Base-by-base conservation (phyloP, 805 yeast genomes). In the Teunomyces cretensis region DNA sequence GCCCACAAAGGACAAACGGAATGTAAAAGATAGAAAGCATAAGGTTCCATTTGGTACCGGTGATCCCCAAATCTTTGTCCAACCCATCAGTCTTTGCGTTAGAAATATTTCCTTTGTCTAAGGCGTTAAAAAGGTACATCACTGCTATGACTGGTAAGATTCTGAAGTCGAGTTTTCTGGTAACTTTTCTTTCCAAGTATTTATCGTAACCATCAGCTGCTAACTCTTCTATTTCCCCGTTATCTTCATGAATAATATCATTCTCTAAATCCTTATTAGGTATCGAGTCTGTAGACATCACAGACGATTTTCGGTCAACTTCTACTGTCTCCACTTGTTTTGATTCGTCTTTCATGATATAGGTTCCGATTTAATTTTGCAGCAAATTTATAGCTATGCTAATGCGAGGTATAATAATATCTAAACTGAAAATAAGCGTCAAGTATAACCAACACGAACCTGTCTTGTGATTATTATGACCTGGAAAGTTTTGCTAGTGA, bases 81-180 rank as follows among this genome's bases (percentile, higher is more conserved):
- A 76, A 54, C 27, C 75, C 75, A 47, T 74, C 72, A 1, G 78
- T 74, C 51, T 74, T 74, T 13, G 80, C 80, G 54, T 76, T 75
- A 12, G 75, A 67, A 39, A 76, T 74, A 50, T 76, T 76, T 12
- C 78, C 76, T 49, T 72, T 73, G 53, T 76, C 79, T 44, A 76
- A 63, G 11, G 77, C 73, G 49, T 73, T 73, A 59, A 74, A 75
- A 30, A 76, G 61, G 48, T 76, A 76, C 72, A 74, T 67, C 22
- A 73, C 27, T 14, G 79, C 71, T 42, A 74, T 62, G 37, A 72
- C 58, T 1, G 80, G 80, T 19, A 76, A 57, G 24, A 76, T 70
- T 43, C 70, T 57, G 35, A 66, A 39, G 50, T 76, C 81, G 15
- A 76, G 60, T 53, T 75, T 76, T 42, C 72, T 56, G 35, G 67